phyloP scores from a whole-genome alignment of 1,284 basidiomycete genomes.

The Tilletia caries region DNA sequence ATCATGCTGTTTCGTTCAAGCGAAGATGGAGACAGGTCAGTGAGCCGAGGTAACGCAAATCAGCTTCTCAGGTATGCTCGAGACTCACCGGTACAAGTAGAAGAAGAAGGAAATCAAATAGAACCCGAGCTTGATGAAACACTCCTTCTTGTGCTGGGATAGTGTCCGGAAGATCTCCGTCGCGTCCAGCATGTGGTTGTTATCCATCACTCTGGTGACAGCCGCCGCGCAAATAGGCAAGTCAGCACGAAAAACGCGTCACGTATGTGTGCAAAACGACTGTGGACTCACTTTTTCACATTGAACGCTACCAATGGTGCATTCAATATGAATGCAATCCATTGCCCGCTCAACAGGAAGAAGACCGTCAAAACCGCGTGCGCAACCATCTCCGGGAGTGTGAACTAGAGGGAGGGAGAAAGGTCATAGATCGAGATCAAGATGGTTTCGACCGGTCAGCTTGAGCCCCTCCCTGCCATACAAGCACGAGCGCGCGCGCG shows the following conservation, averaged over 20 bases:
- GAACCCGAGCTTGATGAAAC: slow-evolving; percentile 62
- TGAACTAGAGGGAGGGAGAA: slow-evolving; percentile 66
- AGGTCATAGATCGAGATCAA: background rate
- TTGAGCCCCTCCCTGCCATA: background rate
- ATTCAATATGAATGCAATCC: slow-evolving; percentile 88
- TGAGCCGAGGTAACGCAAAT: background rate
- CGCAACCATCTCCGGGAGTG: slow-evolving; percentile 90
- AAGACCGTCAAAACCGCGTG: slow-evolving; percentile 78
- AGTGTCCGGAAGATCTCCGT: slow-evolving; percentile 98
- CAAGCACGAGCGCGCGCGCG: background rate
- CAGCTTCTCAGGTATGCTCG: slow-evolving; percentile 22
- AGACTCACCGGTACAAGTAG: slow-evolving; percentile 49
- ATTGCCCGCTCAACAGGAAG: slow-evolving; percentile 71
- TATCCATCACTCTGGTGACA: slow-evolving; percentile 73
- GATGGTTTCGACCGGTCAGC: background rate
- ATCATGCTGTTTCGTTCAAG: slow-evolving; percentile 13
- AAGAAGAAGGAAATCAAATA: slow-evolving; percentile 53
- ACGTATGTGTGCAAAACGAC: background rate
- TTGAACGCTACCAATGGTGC: slow-evolving; percentile 85
- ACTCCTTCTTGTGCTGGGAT: slow-evolving; percentile 83
- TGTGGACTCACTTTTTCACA: slow-evolving; percentile 70
- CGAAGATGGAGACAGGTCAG: background rate
- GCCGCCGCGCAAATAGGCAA: slow-evolving; percentile 55
- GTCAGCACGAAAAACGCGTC: background rate
- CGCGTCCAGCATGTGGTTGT: slow-evolving; percentile 97